A percentile compares a stretch with the other conserved stretches of the same genome.
These are phyloP conservation scores for Rhizopogon vesiculosus DNA, from an alignment of 768 basidiomycete species.

Conservation along the genomic window DNA sequence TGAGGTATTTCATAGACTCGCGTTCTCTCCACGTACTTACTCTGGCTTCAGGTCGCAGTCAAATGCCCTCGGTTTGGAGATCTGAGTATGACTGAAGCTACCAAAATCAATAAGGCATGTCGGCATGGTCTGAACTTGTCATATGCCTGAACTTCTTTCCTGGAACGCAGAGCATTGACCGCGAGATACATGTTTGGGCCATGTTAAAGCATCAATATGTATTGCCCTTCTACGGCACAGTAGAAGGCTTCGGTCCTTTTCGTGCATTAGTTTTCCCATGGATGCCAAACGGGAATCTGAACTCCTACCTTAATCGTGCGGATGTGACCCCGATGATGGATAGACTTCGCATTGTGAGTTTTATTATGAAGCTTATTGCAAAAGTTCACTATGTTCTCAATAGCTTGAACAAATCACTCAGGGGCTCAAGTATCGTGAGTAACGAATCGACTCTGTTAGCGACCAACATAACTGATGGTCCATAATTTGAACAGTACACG, in stretches of 20 bases:
- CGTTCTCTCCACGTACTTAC: too few relatives aligned
- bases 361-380: neutral
- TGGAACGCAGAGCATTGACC: slow-evolving; percentile 17
- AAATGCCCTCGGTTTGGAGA: slow-evolving; percentile 4
- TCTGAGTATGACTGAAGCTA: too few relatives aligned
- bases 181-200: too few relatives aligned
- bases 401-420: slow-evolving; percentile 36
- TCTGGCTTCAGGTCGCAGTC: slow-evolving; percentile 14
- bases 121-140: too few relatives aligned
- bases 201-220: too few relatives aligned
- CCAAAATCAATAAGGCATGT: too few relatives aligned
- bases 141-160: neutral
- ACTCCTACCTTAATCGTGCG: slow-evolving; percentile 31
- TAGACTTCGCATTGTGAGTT: slow-evolving; percentile 30
- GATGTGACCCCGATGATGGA: slow-evolving; percentile 32
- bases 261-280: slow-evolving; percentile 37
- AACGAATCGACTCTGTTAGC: neutral
- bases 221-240: slow-evolving; percentile 31
- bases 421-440: slow-evolving; percentile 35
- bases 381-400: neutral
- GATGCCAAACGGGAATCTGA: slow-evolving; percentile 36
- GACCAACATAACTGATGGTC: neutral
- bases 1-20: neutral
- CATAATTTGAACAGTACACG: slow-evolving; percentile 1
- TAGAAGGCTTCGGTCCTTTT: slow-evolving; percentile 32